Conservation (phyloP, 345 rosid genomes). For the Streptanthus diversifolius region DNA sequence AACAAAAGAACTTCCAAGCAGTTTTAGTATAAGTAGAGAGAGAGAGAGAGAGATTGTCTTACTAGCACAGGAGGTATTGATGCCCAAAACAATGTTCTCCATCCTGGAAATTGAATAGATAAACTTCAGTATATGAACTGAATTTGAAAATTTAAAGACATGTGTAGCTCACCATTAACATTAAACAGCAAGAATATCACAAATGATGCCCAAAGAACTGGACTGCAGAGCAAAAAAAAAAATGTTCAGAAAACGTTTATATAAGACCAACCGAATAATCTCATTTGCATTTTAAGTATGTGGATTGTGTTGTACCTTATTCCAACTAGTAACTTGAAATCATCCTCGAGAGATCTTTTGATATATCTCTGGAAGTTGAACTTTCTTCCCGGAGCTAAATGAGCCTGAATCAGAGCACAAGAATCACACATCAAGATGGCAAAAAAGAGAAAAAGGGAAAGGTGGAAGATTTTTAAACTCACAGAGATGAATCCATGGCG, state of each 20-base stretch:
- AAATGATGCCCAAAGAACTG: slow-evolving; percentile 79
- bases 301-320: slow-evolving; percentile 79
- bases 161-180: slow-evolving; percentile 58
- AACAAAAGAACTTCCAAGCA: not conserved
- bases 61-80: slow-evolving; percentile 69
- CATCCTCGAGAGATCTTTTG: slow-evolving; percentile 84
- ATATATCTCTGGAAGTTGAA: slow-evolving; percentile 82
- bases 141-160: not conserved
- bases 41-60: slow-evolving; percentile 30
- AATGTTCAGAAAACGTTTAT: too few species aligned
- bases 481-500: slow-evolving; percentile 80
- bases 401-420: too few species aligned
- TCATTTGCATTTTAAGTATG: not conserved
- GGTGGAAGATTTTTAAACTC: slow-evolving; percentile 34
- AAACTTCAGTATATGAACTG: too few species aligned
- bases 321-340: slow-evolving; percentile 71
- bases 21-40: not conserved
- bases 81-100: slow-evolving; percentile 78
- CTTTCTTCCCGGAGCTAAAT: slow-evolving; percentile 79
- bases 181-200: slow-evolving; percentile 80
- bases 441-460: too few species aligned
- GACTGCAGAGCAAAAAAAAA: slow-evolving; percentile 44
- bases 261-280: not conserved
- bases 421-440: too few species aligned
- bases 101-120: slow-evolving; percentile 58